phyloP scores from a whole-genome alignment of 1,284 basidiomycete genomes.

The Laetiporus sulphureus region DNA sequence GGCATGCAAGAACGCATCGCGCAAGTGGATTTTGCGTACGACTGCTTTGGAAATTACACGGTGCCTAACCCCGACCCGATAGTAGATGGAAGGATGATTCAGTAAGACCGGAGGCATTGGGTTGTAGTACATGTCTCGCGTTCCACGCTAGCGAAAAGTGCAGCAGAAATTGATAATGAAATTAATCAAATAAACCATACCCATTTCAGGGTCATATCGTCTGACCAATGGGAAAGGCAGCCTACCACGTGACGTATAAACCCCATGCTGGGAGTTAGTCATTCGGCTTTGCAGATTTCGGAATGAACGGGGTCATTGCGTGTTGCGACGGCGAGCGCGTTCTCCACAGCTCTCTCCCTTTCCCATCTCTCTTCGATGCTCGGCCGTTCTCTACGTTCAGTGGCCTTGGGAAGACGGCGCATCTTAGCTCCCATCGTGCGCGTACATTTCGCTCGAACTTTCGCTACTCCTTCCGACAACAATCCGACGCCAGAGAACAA shows the following conservation, averaged over 20 bases:
- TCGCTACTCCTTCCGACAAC: slow-evolving; percentile 36
- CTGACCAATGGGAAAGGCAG: too few species aligned
- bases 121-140: too few species aligned
- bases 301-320: slow-evolving; percentile 1
- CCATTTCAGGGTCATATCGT: too few species aligned
- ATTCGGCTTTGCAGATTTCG: neutral
- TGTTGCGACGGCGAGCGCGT: slow-evolving; percentile 8
- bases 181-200: too few species aligned
- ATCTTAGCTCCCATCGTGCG: slow-evolving; percentile 27
- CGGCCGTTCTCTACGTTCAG: slow-evolving; percentile 34
- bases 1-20: slow-evolving; percentile 21
- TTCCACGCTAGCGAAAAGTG: too few species aligned
- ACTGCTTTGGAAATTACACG: slow-evolving; percentile 20
- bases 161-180: too few species aligned
- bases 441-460: slow-evolving; percentile 29
- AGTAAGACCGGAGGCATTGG: too few species aligned
- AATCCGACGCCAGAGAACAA: slow-evolving; percentile 23
- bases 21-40: slow-evolving; percentile 18
- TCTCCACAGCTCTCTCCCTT: slow-evolving; percentile 5
- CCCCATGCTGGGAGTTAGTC: neutral
- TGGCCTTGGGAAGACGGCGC: slow-evolving; percentile 29
- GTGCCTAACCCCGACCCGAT: slow-evolving; percentile 15
- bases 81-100: slow-evolving; percentile 14
- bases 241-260: neutral
- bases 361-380: slow-evolving; percentile 29